Evolutionary conservation across 2,329 filamentous ascomycete genomes (phyloP).

Genomic region (Trichoderma afroharzianum): DNA sequence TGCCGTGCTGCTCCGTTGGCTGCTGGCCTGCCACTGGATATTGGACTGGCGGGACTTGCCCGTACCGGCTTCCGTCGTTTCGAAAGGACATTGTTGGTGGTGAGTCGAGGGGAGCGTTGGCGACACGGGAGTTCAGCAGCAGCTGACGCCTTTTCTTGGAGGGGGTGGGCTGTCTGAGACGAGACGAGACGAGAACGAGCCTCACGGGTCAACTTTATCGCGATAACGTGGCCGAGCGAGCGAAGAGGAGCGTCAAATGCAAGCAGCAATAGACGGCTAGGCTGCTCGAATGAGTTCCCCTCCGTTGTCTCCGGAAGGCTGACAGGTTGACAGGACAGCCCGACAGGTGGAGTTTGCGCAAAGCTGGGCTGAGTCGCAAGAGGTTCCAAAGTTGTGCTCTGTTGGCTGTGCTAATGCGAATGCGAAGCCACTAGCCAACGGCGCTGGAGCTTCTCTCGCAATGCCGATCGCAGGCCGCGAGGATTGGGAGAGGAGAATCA

Average conservation of each 20-base stretch:
- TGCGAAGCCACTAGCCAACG: neutral
- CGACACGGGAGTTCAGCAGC: neutral
- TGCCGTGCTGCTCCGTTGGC: conserved; percentile 29
- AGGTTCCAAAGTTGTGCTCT: neutral
- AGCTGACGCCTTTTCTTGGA: conserved; percentile 3
- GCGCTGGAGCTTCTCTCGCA: neutral
- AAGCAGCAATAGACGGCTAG: neutral
- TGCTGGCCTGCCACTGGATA: conserved; percentile 51
- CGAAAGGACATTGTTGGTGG: conserved; percentile 56
- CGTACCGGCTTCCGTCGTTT: conserved; percentile 60
- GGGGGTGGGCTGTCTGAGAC: conserved; percentile 10
- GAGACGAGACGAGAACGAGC: conserved; percentile 15
- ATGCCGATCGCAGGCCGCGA: neutral
- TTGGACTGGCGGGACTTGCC: conserved; percentile 63
- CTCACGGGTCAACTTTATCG: conserved; percentile 23
- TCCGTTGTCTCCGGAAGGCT: conserved; percentile 12
- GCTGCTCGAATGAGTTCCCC: neutral
- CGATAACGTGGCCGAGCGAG: neutral
- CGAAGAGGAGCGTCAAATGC: neutral
- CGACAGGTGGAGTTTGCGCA: neutral
- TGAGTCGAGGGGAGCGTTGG: neutral
- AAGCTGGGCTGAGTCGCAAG: neutral
- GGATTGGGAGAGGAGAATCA: neutral
- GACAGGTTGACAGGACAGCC: conserved; percentile 10
- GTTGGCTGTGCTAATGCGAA: neutral